A percentile compares a stretch with the other conserved stretches of the same genome.
Evolutionary conservation across 2,329 filamentous ascomycete genomes (phyloP).

Genomic region (Penicillium sp.): DNA sequence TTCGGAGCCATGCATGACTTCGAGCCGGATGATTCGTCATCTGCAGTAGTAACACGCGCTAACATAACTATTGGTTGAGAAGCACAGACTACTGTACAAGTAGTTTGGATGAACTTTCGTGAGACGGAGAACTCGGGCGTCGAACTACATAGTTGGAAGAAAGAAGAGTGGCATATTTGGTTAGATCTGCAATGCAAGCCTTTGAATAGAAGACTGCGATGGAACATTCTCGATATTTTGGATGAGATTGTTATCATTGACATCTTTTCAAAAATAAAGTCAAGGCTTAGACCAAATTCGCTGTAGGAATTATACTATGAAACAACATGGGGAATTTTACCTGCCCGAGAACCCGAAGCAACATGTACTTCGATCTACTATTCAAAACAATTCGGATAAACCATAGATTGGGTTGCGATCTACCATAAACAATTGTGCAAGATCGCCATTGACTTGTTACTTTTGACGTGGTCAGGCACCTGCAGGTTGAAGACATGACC

Average conservation of each 20-base stretch:
- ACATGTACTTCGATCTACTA: not conserved
- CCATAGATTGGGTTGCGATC: not conserved
- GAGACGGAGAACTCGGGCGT: not conserved
- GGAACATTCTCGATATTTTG: not conserved
- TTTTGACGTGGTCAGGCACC: slow-evolving; percentile 33
- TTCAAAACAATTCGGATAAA: not conserved
- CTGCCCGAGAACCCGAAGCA: not conserved
- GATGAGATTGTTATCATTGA: not conserved
- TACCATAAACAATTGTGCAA: not conserved
- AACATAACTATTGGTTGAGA: not conserved
- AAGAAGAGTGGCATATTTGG: not conserved
- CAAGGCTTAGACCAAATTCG: not conserved
- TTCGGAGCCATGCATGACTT: slow-evolving; percentile 2
- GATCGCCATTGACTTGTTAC: not conserved
- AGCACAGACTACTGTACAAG: not conserved
- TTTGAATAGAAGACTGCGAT: not conserved
- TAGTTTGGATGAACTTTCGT: not conserved
- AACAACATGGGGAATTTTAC: too few species aligned
- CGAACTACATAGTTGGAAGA: not conserved
- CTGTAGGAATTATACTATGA: too few species aligned
- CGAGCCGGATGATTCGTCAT: slow-evolving; percentile 3
- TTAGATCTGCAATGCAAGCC: not conserved
- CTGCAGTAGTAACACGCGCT: slow-evolving; percentile 1
- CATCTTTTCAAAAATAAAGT: not conserved
- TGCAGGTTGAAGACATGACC: not conserved